Evolutionary conservation across 441 rosid species (phyloP).

Genomic region (Syzygium malaccense): DNA sequence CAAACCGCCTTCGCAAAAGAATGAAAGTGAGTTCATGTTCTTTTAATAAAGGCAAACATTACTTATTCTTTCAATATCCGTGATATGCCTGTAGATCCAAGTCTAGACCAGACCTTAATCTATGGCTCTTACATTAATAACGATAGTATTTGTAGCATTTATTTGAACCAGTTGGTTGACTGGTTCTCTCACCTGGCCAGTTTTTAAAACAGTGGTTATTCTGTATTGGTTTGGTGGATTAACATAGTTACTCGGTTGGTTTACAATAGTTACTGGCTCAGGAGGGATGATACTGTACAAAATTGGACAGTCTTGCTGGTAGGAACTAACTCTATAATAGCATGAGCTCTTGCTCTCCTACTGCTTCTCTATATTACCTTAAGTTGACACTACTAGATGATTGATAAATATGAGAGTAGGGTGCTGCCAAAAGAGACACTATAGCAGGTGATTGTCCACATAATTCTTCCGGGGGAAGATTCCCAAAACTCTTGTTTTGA

Average conservation of each 20-base stretch:
- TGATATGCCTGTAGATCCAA: not conserved
- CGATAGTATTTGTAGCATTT: not conserved
- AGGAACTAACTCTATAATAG: not conserved
- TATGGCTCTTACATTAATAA: not conserved
- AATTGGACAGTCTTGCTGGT: not conserved
- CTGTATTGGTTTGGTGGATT: not conserved
- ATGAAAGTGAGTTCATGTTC: slow-evolving; percentile 26
- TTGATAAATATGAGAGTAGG: not conserved
- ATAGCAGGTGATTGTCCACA: not conserved
- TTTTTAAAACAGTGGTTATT: not conserved
- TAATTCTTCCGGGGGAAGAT: not conserved
- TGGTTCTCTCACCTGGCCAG: not conserved
- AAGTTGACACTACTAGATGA: not conserved
- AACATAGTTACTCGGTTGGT: not conserved
- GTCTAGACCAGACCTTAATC: not conserved
- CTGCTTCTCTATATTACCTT: not conserved
- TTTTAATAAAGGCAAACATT: not conserved
- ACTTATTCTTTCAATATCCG: not conserved
- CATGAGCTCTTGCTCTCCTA: not conserved
- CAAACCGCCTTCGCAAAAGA: slow-evolving; percentile 33
- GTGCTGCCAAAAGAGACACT: not conserved
- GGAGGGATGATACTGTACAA: not conserved
- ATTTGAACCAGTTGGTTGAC: not conserved
- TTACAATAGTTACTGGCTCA: not conserved
- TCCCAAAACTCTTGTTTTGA: not conserved